phyloP scores from a whole-genome alignment of 2,329 filamentous ascomycete species.

The Eutypella sp. region DNA sequence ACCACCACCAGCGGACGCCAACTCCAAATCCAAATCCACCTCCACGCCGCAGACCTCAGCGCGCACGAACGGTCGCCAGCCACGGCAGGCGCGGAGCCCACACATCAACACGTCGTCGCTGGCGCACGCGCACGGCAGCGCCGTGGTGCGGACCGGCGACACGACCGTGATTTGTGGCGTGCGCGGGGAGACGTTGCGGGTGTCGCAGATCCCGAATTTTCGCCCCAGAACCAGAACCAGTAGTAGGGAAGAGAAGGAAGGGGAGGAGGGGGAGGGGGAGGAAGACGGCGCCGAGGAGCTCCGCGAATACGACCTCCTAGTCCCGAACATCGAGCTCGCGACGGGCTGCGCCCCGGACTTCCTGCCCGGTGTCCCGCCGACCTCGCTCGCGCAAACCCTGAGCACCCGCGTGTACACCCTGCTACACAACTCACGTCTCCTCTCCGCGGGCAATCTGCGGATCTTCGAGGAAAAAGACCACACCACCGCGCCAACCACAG shows the following conservation, averaged over 20 bases:
- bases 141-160: slow-evolving; percentile 81
- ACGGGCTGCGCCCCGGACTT: slow-evolving; percentile 87
- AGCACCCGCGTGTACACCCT: slow-evolving; percentile 75
- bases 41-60: slow-evolving; percentile 46
- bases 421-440: slow-evolving; percentile 64
- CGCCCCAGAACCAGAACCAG: no score
- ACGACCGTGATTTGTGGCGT: slow-evolving; percentile 95
- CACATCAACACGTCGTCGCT: slow-evolving; percentile 78
- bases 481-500: slow-evolving; percentile 15
- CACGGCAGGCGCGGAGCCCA: slow-evolving; percentile 65
- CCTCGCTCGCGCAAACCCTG: slow-evolving; percentile 74
- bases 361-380: slow-evolving; percentile 77
- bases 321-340: slow-evolving; percentile 88
- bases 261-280: no score
- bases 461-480: slow-evolving; percentile 49
- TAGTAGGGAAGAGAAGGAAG: no score
- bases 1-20: slow-evolving; percentile 28
- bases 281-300: slow-evolving; percentile 42
- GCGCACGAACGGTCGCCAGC: slow-evolving; percentile 76
- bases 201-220: slow-evolving; percentile 67
- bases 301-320: slow-evolving; percentile 66
- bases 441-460: slow-evolving; percentile 63
- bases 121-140: slow-evolving; percentile 84
- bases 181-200: slow-evolving; percentile 75
- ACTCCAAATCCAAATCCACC: slow-evolving; percentile 18